Conservation (phyloP, 73 alveolate species). For the Uronychia binucleata region DNA sequence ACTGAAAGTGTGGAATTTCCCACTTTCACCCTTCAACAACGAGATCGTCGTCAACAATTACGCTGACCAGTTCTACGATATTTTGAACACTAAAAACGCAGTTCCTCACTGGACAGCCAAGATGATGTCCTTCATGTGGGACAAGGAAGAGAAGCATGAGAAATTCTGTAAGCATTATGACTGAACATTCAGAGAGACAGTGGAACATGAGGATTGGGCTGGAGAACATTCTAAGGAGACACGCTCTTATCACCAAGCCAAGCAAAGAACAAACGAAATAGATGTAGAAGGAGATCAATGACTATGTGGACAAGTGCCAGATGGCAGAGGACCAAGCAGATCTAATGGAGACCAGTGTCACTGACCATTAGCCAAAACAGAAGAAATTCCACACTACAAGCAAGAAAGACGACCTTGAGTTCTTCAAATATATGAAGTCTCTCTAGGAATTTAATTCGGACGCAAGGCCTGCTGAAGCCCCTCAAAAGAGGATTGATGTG, state of each 20-base stretch:
- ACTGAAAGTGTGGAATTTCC: constrained; percentile 28
- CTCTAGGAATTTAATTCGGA: constrained; percentile 14
- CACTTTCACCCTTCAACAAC: background rate
- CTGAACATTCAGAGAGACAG: too few relatives aligned
- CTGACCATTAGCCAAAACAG: constrained; percentile 24
- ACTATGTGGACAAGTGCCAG: background rate
- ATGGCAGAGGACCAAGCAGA: background rate
- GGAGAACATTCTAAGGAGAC: constrained; percentile 10
- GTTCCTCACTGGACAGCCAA: constrained; percentile 26
- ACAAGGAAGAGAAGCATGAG: constrained; percentile 18
- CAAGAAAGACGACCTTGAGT: constrained; percentile 13
- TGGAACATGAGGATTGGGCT: constrained; percentile 34
- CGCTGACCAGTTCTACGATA: background rate
- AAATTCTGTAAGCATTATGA: background rate
- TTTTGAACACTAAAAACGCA: background rate
- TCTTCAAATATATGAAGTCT: constrained; percentile 11
- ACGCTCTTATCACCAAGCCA: constrained; percentile 9
- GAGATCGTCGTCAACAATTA: constrained; percentile 7
- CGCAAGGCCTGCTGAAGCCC: background rate
- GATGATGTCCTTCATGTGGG: constrained; percentile 1
- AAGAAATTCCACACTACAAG: constrained; percentile 11
- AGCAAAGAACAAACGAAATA: background rate
- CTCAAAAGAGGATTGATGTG: background rate
- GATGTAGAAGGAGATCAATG: background rate
- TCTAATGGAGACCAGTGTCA: background rate